phyloP scores from a whole-genome alignment of 495 filamentous ascomycete species.

The Talaromyces liani region DNA sequence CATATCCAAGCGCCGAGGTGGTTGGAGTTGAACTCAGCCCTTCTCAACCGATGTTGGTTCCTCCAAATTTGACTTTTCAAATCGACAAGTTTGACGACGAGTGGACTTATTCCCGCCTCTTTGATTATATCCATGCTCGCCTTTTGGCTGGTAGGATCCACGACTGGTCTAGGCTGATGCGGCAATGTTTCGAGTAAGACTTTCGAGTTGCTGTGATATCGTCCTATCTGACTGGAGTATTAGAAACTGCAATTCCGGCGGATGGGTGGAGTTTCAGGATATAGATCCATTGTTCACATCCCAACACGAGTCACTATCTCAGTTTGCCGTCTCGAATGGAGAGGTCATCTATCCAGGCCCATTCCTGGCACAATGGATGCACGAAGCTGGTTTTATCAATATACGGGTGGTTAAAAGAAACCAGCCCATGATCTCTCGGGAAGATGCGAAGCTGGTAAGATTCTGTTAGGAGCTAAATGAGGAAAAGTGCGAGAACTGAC shows the following conservation, averaged over 20 bases:
- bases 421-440: neutral
- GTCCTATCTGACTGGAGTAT: neutral
- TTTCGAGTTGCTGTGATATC: neutral
- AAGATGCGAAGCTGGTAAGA: neutral
- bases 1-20: slow-evolving; percentile 10
- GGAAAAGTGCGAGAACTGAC: neutral
- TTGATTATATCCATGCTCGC: slow-evolving; percentile 28
- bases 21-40: slow-evolving; percentile 23
- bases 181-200: slow-evolving; percentile 11
- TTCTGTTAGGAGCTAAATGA: neutral
- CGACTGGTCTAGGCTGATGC: slow-evolving; percentile 22
- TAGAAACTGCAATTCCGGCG: slow-evolving; percentile 31
- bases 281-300: neutral
- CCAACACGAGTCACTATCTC: neutral
- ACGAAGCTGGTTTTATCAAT: slow-evolving; percentile 48
- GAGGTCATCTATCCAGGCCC: slow-evolving; percentile 9
- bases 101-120: slow-evolving; percentile 17
- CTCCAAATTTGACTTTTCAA: slow-evolving; percentile 24
- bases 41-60: slow-evolving; percentile 25
- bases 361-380: slow-evolving; percentile 22
- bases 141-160: slow-evolving; percentile 24
- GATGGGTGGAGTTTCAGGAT: slow-evolving; percentile 38
- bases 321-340: neutral
- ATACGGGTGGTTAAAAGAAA: slow-evolving; percentile 20
- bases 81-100: slow-evolving; percentile 24